A percentile compares a stretch with the other conserved stretches of the same genome.
Conservation (phyloP, 2,329 filamentous ascomycete species). For the Beauveria asiatica region DNA sequence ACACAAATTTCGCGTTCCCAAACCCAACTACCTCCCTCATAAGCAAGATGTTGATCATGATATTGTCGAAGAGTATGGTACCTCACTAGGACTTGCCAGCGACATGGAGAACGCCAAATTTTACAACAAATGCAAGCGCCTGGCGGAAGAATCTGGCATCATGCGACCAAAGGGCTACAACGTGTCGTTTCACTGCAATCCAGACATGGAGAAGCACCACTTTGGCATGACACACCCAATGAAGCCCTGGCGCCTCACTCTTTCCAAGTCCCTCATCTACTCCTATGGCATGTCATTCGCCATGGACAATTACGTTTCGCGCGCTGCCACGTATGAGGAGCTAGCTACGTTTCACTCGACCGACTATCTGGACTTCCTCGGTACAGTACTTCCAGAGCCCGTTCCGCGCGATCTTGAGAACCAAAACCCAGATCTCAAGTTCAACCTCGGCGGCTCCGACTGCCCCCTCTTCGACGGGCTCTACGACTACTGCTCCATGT, state of each 20-base stretch:
- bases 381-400: slow-evolving; percentile 57
- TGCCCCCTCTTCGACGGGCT: slow-evolving; percentile 95
- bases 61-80: slow-evolving; percentile 43
- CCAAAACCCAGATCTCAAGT: slow-evolving; percentile 56
- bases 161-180: slow-evolving; percentile 75
- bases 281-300: slow-evolving; percentile 93
- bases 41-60: slow-evolving; percentile 43
- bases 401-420: slow-evolving; percentile 58
- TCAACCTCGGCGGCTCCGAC: slow-evolving; percentile 84
- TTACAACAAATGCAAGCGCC: slow-evolving; percentile 48
- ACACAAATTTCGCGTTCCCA: slow-evolving; percentile 46
- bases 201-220: slow-evolving; percentile 90
- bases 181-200: slow-evolving; percentile 93
- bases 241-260: slow-evolving; percentile 95
- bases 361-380: slow-evolving; percentile 87
- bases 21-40: slow-evolving; percentile 53
- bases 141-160: slow-evolving; percentile 58
- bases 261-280: slow-evolving; percentile 90
- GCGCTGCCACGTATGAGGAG: slow-evolving; percentile 79
- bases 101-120: slow-evolving; percentile 49
- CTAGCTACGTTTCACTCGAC: slow-evolving; percentile 76
- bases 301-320: slow-evolving; percentile 88
- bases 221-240: slow-evolving; percentile 96
- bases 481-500: slow-evolving; percentile 91
- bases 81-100: slow-evolving; percentile 40